Percentiles rank a stretch among this genome's conserved stretches.
phyloP scores from a whole-genome alignment of 257 asterid genomes.

The Cruciata laevipes region DNA sequence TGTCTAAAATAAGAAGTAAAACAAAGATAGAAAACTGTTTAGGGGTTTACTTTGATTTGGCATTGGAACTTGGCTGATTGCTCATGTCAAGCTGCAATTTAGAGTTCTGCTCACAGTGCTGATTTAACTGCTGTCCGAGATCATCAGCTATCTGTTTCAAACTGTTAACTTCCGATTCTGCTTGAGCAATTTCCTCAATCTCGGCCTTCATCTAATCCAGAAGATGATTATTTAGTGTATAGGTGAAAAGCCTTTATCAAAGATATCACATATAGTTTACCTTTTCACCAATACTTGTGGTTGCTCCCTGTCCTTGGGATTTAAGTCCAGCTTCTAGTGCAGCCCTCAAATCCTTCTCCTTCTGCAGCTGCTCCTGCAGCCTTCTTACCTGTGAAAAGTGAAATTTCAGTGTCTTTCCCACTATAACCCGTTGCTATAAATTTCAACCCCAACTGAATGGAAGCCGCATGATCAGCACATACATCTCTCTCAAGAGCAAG shows the following conservation, averaged over 20 bases:
- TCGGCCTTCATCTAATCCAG: constrained; percentile 48
- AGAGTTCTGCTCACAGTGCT: constrained; percentile 56
- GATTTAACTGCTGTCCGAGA: constrained; percentile 54
- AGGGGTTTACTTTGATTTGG: constrained; percentile 29
- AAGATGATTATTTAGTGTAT: constrained; percentile 23
- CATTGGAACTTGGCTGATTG: constrained; percentile 36
- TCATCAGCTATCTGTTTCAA: constrained; percentile 64
- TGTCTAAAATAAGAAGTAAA: constrained; percentile 4
- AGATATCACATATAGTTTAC: constrained; percentile 28
- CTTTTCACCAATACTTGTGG: constrained; percentile 55
- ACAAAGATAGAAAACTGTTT: constrained; percentile 8
- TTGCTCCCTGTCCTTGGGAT: constrained; percentile 34
- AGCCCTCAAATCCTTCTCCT: constrained; percentile 62
- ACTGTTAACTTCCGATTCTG: constrained; percentile 46
- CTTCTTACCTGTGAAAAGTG: constrained; percentile 52
- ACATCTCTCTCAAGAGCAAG: constrained; percentile 84
- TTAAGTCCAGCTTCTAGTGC: constrained; percentile 63
- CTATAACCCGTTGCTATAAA: background rate
- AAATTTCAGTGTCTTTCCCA: constrained; percentile 5
- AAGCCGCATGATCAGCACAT: constrained; percentile 18
- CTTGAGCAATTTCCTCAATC: constrained; percentile 58
- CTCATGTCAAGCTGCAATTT: constrained; percentile 36
- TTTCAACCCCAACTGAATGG: background rate
- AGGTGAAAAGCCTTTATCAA: background rate
- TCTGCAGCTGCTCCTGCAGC: constrained; percentile 63